A percentile compares a stretch with the other conserved stretches of the same genome.
Conservation (phyloP, 148 eudicot species). For the Polygonum maritimum region DNA sequence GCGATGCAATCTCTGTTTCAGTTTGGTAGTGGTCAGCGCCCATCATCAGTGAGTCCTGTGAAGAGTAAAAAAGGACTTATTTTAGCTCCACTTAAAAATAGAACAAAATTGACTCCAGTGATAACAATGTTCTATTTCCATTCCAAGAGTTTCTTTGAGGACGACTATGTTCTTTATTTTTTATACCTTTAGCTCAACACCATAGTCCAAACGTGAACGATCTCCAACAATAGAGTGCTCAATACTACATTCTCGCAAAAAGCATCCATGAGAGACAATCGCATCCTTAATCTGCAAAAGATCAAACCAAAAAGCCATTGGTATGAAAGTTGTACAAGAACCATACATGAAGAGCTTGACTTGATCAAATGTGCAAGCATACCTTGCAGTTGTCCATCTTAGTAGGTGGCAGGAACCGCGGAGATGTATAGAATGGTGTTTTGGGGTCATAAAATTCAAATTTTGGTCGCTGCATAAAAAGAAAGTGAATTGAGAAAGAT, state of each 20-base stretch:
- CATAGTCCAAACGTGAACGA: constrained; percentile 85
- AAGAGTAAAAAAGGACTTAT: not conserved
- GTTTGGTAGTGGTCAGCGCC: constrained; percentile 95
- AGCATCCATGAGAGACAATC: constrained; percentile 92
- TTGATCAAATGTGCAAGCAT: constrained; percentile 12
- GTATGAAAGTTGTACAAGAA: not conserved
- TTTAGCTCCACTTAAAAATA: not conserved
- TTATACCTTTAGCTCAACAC: constrained; percentile 78
- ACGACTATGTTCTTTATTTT: not conserved
- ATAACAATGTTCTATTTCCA: not conserved
- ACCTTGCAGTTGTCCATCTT: constrained; percentile 87
- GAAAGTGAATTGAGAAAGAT: not conserved
- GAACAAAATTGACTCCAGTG: not conserved
- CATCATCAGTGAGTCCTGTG: constrained; percentile 85
- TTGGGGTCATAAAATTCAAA: constrained; percentile 89
- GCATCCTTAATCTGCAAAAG: constrained; percentile 80
- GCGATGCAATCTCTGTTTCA: constrained; percentile 90
- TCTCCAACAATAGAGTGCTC: constrained; percentile 90
- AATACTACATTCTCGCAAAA: constrained; percentile 71
- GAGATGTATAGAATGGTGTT: constrained; percentile 94
- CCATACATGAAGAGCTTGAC: not conserved
- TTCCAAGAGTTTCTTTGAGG: not conserved
- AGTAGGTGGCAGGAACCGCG: constrained; percentile 83
- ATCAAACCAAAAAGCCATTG: not conserved
- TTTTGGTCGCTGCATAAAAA: constrained; percentile 47